Percentiles rank a stretch among this genome's conserved stretches.
These are phyloP conservation scores for Coemansia umbellata DNA, from an alignment of 192 early-diverging fungal genomes.

Conservation along the genomic window DNA sequence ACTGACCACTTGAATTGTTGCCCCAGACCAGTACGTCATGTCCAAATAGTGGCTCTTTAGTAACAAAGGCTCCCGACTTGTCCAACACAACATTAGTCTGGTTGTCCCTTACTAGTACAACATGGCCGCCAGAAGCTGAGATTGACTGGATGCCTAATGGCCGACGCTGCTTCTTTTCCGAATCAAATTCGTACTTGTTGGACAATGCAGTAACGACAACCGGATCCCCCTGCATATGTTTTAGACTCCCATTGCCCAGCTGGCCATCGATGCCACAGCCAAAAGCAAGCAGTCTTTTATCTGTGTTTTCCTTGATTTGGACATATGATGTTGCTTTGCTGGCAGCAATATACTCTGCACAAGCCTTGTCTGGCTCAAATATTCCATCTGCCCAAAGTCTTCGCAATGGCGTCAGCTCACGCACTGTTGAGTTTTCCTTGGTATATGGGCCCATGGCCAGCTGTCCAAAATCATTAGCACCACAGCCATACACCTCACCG, in stretches of 20 bases:
- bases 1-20: slow-evolving; percentile 30
- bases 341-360: slow-evolving; percentile 27
- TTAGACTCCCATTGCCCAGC: slow-evolving; percentile 25
- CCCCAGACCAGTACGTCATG: slow-evolving; percentile 45
- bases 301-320: slow-evolving; percentile 6
- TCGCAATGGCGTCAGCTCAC: slow-evolving; percentile 11
- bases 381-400: slow-evolving; percentile 21
- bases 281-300: slow-evolving; percentile 17
- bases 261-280: slow-evolving; percentile 44
- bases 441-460: slow-evolving; percentile 33
- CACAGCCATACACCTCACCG: slow-evolving; percentile 43
- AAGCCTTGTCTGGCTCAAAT: slow-evolving; percentile 2
- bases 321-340: slow-evolving; percentile 30
- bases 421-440: slow-evolving; percentile 17
- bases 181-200: slow-evolving; percentile 13
- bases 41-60: slow-evolving; percentile 20
- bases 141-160: slow-evolving; percentile 24
- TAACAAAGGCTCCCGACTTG: slow-evolving; percentile 12
- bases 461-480: slow-evolving; percentile 47
- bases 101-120: slow-evolving; percentile 35
- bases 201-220: slow-evolving; percentile 11
- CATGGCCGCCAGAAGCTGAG: slow-evolving; percentile 17
- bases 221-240: slow-evolving; percentile 30
- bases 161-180: neutral
- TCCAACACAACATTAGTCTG: slow-evolving; percentile 32